A percentile compares a stretch with the other conserved stretches of the same genome.
These are phyloP conservation scores for Pseudogymnoascus sp. DNA, from an alignment of 2,329 filamentous ascomycete species.

Conservation along the genomic window DNA sequence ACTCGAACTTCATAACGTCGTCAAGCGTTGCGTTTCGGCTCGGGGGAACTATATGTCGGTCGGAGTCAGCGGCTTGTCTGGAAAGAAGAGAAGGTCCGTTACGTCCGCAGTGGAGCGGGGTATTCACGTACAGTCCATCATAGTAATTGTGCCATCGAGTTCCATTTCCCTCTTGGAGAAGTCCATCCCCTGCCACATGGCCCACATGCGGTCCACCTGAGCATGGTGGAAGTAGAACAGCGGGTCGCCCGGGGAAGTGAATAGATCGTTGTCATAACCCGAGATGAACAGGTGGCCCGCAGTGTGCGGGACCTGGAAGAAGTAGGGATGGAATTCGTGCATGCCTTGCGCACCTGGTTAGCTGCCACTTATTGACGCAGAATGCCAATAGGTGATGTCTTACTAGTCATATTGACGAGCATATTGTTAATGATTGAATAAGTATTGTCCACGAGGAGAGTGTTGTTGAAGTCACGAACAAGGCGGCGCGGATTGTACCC, in stretches of 20 bases:
- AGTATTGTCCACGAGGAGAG: conserved; percentile 29
- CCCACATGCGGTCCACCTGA: conserved; percentile 20
- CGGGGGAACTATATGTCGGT: conserved; percentile 23
- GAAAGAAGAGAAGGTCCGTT: neutral
- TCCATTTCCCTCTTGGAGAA: conserved; percentile 25
- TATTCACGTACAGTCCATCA: conserved; percentile 28
- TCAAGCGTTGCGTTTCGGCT: conserved; percentile 38
- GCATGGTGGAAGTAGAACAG: conserved; percentile 21
- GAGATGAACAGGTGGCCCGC: neutral
- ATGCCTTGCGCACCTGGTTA: conserved; percentile 39
- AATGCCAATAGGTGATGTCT: neutral
- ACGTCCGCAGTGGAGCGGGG: neutral
- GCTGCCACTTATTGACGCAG: conserved; percentile 26
- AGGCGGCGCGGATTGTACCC: conserved; percentile 33
- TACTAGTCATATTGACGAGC: conserved; percentile 26
- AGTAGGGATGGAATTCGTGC: conserved; percentile 20
- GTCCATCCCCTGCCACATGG: conserved; percentile 39
- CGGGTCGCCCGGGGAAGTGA: conserved; percentile 14
- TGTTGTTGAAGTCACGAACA: conserved; percentile 31
- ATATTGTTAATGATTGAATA: conserved; percentile 30
- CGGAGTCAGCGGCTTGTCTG: neutral
- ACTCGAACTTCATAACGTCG: conserved; percentile 30
- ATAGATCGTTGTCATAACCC: neutral
- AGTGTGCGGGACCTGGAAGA: neutral
- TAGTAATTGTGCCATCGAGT: conserved; percentile 35